Evolutionary conservation across 2,329 filamentous ascomycete species (phyloP).

Genomic region (Fusarium nelsonii): DNA sequence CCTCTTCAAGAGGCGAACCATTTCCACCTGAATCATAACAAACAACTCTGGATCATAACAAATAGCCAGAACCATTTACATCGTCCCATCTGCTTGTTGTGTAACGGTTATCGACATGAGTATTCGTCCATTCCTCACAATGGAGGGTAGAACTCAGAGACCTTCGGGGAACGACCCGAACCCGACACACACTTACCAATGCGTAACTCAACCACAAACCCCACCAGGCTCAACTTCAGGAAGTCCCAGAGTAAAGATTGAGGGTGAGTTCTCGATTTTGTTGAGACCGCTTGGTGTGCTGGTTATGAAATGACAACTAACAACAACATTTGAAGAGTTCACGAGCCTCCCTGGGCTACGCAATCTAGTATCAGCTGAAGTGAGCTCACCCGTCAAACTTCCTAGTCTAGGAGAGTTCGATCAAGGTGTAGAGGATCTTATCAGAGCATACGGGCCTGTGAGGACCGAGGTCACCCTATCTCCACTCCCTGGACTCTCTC

Average conservation of each 20-base stretch:
- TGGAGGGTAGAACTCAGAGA: conserved; percentile 22
- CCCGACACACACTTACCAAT: conserved; percentile 17
- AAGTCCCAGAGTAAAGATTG: conserved; percentile 52
- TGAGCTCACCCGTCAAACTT: conserved; percentile 45
- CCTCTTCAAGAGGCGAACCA: conserved; percentile 40
- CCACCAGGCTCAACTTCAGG: conserved; percentile 50
- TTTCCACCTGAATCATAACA: conserved; percentile 46
- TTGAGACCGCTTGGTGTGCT: conserved; percentile 2
- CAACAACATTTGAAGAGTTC: conserved; percentile 43
- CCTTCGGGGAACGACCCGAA: conserved; percentile 2
- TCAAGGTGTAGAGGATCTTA: conserved; percentile 54
- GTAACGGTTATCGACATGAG: conserved; percentile 34
- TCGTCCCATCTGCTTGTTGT: conserved; percentile 22
- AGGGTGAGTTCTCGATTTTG: conserved; percentile 44
- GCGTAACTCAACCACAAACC: conserved; percentile 38
- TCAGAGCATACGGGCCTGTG: conserved; percentile 49
- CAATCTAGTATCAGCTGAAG: conserved; percentile 32
- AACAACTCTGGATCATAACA: conserved; percentile 49
- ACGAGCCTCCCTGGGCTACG: conserved; percentile 45
- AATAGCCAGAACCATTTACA: conserved; percentile 25
- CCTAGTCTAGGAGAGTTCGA: conserved; percentile 56
- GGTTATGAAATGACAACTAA: conserved; percentile 35
- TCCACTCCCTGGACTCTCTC: conserved; percentile 45
- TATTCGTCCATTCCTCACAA: conserved; percentile 41
- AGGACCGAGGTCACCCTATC: conserved; percentile 49